phyloP scores from a whole-genome alignment of 306 rosid genomes.

The Ormosia semicastrata region DNA sequence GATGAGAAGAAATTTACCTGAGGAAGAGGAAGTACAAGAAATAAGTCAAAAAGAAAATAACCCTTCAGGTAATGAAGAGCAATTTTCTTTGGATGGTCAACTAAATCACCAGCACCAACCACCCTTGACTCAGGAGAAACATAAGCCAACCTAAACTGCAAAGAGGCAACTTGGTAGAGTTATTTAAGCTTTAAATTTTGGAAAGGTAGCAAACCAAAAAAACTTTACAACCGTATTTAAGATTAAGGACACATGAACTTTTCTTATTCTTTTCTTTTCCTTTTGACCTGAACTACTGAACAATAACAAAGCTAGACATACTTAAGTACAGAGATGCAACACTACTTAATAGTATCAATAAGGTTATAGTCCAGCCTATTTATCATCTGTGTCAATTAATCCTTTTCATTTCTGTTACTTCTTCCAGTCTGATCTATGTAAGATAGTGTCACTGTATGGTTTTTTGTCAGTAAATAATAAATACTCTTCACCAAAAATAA shows the following conservation, averaged over 20 bases:
- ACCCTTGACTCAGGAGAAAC: conserved; percentile 81
- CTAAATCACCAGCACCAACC: conserved; percentile 89
- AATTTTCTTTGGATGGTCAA: conserved; percentile 74
- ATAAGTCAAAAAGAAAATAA: conserved; percentile 59
- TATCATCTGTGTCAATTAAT: neutral
- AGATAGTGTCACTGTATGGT: neutral
- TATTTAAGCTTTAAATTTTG: neutral
- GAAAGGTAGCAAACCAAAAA: neutral
- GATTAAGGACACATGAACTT: neutral
- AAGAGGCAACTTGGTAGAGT: conserved; percentile 8
- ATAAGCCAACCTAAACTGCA: conserved; percentile 87
- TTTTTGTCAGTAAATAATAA: neutral
- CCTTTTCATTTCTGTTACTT: neutral
- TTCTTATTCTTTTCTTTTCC: neutral
- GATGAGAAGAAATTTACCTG: conserved; percentile 45
- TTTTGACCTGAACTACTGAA: neutral
- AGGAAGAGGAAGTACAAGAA: conserved; percentile 75
- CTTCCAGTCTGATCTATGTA: neutral
- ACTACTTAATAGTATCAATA: neutral
- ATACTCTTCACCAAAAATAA: neutral
- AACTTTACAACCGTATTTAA: neutral
- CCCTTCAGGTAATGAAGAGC: conserved; percentile 61
- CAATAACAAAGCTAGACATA: neutral
- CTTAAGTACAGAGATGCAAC: neutral
- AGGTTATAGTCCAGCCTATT: neutral